Percentiles rank a stretch among this genome's conserved stretches.
Conservation (phyloP, 768 basidiomycete genomes). For the Termitomyces titanicus region DNA sequence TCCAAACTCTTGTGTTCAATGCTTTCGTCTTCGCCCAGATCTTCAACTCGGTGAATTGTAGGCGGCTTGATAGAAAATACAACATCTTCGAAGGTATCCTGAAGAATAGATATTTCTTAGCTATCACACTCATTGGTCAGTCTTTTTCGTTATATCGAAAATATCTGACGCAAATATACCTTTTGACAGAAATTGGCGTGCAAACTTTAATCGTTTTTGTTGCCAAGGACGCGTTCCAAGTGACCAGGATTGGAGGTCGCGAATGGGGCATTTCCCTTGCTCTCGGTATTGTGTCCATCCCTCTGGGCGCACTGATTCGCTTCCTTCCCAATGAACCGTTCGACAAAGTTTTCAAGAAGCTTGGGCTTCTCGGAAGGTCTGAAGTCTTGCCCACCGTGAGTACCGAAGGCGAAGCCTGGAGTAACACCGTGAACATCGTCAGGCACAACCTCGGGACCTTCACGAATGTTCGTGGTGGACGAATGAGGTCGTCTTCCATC, state of each 20-base stretch:
- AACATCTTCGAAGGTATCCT: conserved; percentile 87
- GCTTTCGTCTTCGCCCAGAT: conserved; percentile 98
- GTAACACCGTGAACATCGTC: conserved; percentile 75
- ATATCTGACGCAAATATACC: neutral
- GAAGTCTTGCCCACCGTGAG: conserved; percentile 62
- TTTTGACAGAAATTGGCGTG: conserved; percentile 67
- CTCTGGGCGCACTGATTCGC: conserved; percentile 80
- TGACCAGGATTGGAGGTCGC: conserved; percentile 68
- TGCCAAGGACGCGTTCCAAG: conserved; percentile 90
- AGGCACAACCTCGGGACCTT: conserved; percentile 87
- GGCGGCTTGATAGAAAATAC: conserved; percentile 78
- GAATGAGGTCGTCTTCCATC: conserved; percentile 80
- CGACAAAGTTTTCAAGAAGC: conserved; percentile 45
- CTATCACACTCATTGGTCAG: conserved; percentile 81
- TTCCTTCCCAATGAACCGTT: conserved; percentile 78
- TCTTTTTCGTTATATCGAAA: conserved; percentile 22
- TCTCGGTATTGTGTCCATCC: conserved; percentile 83
- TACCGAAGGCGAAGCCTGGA: conserved; percentile 65
- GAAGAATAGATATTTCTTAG: conserved; percentile 81
- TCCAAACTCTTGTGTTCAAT: conserved; percentile 94
- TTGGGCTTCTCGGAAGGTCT: conserved; percentile 60
- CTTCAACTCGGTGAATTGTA: conserved; percentile 91
- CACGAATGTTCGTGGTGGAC: conserved; percentile 81
- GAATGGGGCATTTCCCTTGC: conserved; percentile 95
- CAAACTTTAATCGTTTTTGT: conserved; percentile 90